These are phyloP conservation scores for Pseudogymnoascus sp. DNA, from an alignment of 2,329 filamentous ascomycete species.

Conservation along the genomic window DNA sequence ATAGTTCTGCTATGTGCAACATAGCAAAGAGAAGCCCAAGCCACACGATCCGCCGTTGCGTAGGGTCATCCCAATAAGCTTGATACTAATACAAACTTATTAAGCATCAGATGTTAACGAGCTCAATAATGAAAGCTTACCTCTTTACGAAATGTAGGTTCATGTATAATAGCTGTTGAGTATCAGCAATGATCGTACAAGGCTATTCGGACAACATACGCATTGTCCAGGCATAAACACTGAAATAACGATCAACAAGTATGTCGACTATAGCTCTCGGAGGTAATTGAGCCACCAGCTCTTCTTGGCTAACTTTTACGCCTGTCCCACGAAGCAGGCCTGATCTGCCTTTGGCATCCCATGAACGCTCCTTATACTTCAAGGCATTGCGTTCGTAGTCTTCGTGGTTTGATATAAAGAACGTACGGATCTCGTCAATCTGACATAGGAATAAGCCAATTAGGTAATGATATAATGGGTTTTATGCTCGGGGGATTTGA, in stretches of 20 bases:
- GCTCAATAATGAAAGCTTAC: slow-evolving; percentile 1
- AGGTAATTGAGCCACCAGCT: slow-evolving; percentile 11
- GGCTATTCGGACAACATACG: neutral
- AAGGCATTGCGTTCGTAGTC: slow-evolving; percentile 9
- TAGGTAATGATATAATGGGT: neutral
- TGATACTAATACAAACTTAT: slow-evolving; percentile 10
- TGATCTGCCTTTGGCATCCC: slow-evolving; percentile 2
- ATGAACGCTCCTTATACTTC: neutral
- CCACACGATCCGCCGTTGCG: slow-evolving; percentile 12
- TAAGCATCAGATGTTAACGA: neutral
- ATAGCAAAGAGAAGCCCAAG: slow-evolving; percentile 14
- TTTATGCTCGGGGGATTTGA: neutral
- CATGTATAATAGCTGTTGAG: slow-evolving; percentile 12
- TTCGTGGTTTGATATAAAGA: slow-evolving; percentile 10
- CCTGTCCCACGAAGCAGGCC: slow-evolving; percentile 12
- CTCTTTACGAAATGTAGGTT: slow-evolving; percentile 13
- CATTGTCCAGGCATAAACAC: neutral
- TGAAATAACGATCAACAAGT: slow-evolving; percentile 12
- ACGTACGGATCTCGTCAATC: slow-evolving; percentile 12
- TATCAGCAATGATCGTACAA: neutral
- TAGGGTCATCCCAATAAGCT: slow-evolving; percentile 12
- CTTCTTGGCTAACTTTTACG: slow-evolving; percentile 7
- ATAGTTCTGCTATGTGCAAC: slow-evolving; percentile 11
- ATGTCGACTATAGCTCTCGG: slow-evolving; percentile 6
- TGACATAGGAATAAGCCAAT: slow-evolving; percentile 5